Conservation (phyloP, 1,284 basidiomycete genomes). For the Malassezia furfur region DNA sequence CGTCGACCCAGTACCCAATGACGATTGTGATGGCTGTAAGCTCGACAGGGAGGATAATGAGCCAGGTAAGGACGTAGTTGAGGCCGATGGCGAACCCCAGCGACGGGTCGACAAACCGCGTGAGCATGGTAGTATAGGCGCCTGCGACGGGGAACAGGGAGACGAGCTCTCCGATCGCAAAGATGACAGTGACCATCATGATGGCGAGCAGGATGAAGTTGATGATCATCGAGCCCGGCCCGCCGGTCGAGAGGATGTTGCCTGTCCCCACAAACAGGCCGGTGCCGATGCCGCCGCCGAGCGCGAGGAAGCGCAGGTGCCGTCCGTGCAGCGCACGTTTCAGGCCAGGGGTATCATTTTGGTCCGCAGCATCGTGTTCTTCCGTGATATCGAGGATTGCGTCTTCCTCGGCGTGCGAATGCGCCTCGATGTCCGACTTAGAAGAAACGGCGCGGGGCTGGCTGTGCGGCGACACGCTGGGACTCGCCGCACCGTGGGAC, state of each 20-base stretch:
- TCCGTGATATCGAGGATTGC: neutral
- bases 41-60: conserved; percentile 40
- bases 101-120: conserved; percentile 68
- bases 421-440: neutral
- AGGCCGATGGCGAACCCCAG: conserved; percentile 57
- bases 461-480: too few species aligned
- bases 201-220: conserved; percentile 47
- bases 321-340: conserved; percentile 16
- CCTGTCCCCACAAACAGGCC: conserved; percentile 66
- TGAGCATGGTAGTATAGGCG: conserved; percentile 69
- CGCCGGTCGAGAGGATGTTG: conserved; percentile 50
- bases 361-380: neutral
- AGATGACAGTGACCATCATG: conserved; percentile 42
- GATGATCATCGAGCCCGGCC: conserved; percentile 50
- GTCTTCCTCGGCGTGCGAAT: neutral
- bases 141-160: conserved; percentile 56
- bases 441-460: neutral
- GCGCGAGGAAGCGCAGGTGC: conserved; percentile 37
- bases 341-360: neutral
- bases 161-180: conserved; percentile 51
- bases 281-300: conserved; percentile 43
- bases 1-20: conserved; percentile 37
- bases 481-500: too few species aligned
- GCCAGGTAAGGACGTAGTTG: conserved; percentile 56
- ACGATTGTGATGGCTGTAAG: conserved; percentile 37